A percentile compares a stretch with the other conserved stretches of the same genome.
Evolutionary conservation across 2,329 filamentous ascomycete genomes (phyloP).

Genomic region (Colletotrichum chlorophyti): DNA sequence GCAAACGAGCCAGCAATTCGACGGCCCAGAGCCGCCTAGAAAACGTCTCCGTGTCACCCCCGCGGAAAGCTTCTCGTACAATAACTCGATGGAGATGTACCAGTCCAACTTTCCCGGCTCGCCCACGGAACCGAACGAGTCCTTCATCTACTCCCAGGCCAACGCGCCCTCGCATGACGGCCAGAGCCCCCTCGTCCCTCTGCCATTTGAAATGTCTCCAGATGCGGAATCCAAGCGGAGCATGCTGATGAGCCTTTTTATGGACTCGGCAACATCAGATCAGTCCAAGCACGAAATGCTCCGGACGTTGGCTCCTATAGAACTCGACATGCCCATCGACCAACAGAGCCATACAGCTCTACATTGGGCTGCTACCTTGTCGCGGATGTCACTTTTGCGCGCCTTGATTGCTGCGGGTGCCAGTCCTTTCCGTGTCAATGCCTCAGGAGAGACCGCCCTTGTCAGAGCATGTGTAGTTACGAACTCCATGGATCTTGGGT

Average conservation of each 20-base stretch:
- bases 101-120: slow-evolving; percentile 68
- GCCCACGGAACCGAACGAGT: slow-evolving; percentile 81
- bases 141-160: slow-evolving; percentile 70
- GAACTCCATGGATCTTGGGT: slow-evolving; percentile 90
- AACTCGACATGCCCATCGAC: slow-evolving; percentile 93
- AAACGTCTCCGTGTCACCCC: slow-evolving; percentile 72
- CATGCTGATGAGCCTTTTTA: slow-evolving; percentile 82
- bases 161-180: slow-evolving; percentile 49
- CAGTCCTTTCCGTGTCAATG: slow-evolving; percentile 87
- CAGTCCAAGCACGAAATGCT: slow-evolving; percentile 79
- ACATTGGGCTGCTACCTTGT: slow-evolving; percentile 95
- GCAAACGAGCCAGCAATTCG: slow-evolving; percentile 38
- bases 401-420: slow-evolving; percentile 85
- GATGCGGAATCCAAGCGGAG: slow-evolving; percentile 82
- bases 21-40: slow-evolving; percentile 75
- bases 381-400: slow-evolving; percentile 81
- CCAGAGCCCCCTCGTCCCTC: slow-evolving; percentile 67
- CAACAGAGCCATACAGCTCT: slow-evolving; percentile 87
- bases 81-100: slow-evolving; percentile 54
- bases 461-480: slow-evolving; percentile 93
- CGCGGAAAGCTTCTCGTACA: slow-evolving; percentile 64
- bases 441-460: slow-evolving; percentile 87
- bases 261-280: slow-evolving; percentile 75
- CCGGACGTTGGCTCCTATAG: slow-evolving; percentile 74
- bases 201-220: slow-evolving; percentile 65